A percentile compares a stretch with the other conserved stretches of the same genome.
These are phyloP conservation scores for Tetratostichococcus sp. DNA, from an alignment of 139 green algal genomes.

Conservation along the genomic window DNA sequence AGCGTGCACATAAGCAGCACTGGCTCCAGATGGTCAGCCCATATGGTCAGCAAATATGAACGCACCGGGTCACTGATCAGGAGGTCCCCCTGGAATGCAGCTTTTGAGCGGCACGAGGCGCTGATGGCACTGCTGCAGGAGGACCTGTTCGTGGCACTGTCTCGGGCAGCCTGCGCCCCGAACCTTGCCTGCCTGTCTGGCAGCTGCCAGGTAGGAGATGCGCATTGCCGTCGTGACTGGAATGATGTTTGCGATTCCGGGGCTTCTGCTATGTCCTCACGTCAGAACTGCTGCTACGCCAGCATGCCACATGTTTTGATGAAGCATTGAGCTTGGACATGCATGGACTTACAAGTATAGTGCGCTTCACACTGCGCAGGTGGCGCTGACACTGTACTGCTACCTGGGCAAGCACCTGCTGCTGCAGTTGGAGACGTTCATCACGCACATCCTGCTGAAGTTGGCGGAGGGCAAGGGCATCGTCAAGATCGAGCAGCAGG, in stretches of 20 bases:
- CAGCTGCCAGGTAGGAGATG: slow-evolving; percentile 44
- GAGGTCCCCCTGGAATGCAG: too few relatives aligned
- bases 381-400: slow-evolving; percentile 70
- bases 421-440: slow-evolving; percentile 82
- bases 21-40: too few relatives aligned
- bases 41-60: too few relatives aligned
- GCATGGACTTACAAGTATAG: too few relatives aligned
- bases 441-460: slow-evolving; percentile 71
- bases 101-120: slow-evolving; percentile 38
- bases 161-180: slow-evolving; percentile 22
- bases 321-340: too few relatives aligned
- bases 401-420: slow-evolving; percentile 66
- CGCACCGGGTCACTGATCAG: too few relatives aligned
- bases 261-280: too few relatives aligned
- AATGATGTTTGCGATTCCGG: too few relatives aligned
- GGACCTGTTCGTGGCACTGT: slow-evolving; percentile 45
- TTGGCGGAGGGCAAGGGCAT: slow-evolving; percentile 69
- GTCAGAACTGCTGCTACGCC: too few relatives aligned
- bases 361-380: slow-evolving; percentile 24
- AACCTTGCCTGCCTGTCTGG: slow-evolving; percentile 42
- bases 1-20: too few relatives aligned
- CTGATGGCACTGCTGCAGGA: slow-evolving; percentile 62
- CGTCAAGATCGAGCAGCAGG: slow-evolving; percentile 51
- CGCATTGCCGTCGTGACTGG: too few relatives aligned
- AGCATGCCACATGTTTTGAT: too few relatives aligned